These are phyloP conservation scores for Aegilops tauschii DNA, from an alignment of 176 grass and related monocot species.

Conservation along the genomic window DNA sequence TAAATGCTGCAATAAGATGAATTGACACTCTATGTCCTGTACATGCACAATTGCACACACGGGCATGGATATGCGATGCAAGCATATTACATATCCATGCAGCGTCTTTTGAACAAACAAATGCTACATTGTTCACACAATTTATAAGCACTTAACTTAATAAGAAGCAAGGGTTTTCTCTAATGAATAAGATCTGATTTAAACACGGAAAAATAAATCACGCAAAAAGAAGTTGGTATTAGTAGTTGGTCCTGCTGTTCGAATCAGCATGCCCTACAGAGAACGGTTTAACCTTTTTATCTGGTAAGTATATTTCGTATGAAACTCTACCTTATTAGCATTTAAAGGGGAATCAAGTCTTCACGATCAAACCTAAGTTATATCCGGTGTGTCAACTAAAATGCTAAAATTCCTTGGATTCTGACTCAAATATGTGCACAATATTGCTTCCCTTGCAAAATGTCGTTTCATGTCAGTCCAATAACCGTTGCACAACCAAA, in stretches of 20 bases:
- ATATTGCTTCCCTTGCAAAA: background rate
- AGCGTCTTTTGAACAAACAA: background rate
- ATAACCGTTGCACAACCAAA: background rate
- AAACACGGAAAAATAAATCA: background rate
- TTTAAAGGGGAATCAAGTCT: background rate
- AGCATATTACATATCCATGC: background rate
- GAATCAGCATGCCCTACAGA: background rate
- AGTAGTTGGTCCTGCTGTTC: background rate
- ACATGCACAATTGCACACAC: background rate
- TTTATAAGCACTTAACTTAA: background rate
- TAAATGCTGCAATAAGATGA: background rate
- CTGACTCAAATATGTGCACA: background rate
- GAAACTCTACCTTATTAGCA: background rate
- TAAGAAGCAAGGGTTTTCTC: background rate
- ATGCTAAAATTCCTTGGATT: background rate
- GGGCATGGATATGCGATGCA: background rate
- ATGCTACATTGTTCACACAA: background rate
- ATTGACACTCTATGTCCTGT: background rate
- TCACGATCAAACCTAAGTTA: background rate
- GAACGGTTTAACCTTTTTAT: background rate
- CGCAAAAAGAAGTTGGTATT: background rate
- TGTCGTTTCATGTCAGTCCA: background rate
- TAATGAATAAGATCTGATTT: background rate
- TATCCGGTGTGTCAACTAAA: background rate
- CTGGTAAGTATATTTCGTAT: slow-evolving; percentile 21